Percentiles rank a stretch among this genome's conserved stretches.
Evolutionary conservation across 2,329 filamentous ascomycete species (phyloP).

Genomic region (Paracoccidioides lutzii): DNA sequence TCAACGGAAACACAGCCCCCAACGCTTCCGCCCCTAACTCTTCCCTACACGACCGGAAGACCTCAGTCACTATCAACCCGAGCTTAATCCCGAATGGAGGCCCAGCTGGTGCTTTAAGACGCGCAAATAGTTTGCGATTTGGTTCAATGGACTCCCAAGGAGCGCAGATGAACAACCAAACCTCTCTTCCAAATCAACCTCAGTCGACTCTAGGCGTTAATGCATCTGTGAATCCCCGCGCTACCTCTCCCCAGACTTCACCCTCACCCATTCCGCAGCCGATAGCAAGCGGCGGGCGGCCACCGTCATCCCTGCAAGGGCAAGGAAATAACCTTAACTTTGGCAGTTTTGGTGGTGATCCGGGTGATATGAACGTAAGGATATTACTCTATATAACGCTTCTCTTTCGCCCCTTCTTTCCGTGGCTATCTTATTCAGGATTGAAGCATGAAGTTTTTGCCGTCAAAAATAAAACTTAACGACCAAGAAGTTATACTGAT

Average conservation of each 20-base stretch:
- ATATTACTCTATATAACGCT: conserved; percentile 9
- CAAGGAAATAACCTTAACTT: conserved; percentile 62
- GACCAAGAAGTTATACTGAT: neutral
- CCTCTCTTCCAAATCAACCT: conserved; percentile 32
- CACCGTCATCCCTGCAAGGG: conserved; percentile 61
- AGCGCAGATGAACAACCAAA: conserved; percentile 49
- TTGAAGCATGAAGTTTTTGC: neutral
- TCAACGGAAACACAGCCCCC: conserved; percentile 52
- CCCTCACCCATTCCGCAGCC: conserved; percentile 90
- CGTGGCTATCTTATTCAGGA: conserved; percentile 9
- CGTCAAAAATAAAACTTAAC: neutral
- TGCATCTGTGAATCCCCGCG: conserved; percentile 52
- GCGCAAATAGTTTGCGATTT: conserved; percentile 43
- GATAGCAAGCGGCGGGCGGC: conserved; percentile 66
- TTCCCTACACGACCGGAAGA: conserved; percentile 65
- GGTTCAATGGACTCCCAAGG: conserved; percentile 31
- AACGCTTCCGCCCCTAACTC: conserved; percentile 41
- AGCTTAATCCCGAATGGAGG: conserved; percentile 65
- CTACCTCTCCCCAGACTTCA: conserved; percentile 73
- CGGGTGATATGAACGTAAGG: conserved; percentile 56
- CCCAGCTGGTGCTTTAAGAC: conserved; percentile 39
- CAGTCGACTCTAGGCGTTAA: conserved; percentile 34
- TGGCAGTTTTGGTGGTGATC: conserved; percentile 66
- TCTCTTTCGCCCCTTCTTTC: neutral
- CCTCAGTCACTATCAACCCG: conserved; percentile 81